Base-by-base conservation (phyloP, 257 asterid genomes). In the Ilex asprella region DNA sequence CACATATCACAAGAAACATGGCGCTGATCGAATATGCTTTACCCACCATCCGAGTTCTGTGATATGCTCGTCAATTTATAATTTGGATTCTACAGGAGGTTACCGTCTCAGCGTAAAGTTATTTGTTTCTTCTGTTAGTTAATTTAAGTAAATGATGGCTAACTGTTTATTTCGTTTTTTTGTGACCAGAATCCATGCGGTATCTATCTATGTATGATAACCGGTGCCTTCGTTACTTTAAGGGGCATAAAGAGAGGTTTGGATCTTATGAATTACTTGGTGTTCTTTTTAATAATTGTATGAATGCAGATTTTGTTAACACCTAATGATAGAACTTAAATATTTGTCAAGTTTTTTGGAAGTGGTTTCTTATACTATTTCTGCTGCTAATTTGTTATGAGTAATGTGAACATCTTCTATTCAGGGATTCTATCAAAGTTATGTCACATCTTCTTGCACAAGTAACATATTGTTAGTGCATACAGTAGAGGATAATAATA, bases 211-310 rank as follows among this genome's bases (percentile, higher is more conserved):
- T 87, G 88, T 92, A 89, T 54, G 99, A 92, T 64, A 92, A 92
- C 78, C 86, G 99, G 62, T 85, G 95, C 74, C 96, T 92, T 69
- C 96, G 99, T 61, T 89, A 85, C 79, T 92, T 89, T 63, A 86
- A 89, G 81, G 99, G 99, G 61, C 97, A 92, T 70, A 85, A 74
- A 68, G 95, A 89, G 73, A 84, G 97, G 97, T 92, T 92, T 69
- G 64, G 62, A 35, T 58, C 44, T 1, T 41, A 16, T 32, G 62
- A 59, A 43, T 67, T 63, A 14, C 60, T 64, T 39, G 30, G 21
- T 56, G 57, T 39, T 12, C 27, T 39, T 41, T 35, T 8, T 35
- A 35, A 35, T 35, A 35, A 35, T 3, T 4, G 8, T 8, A 0
- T 35, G 41, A 35, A 35, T 35, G 41, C 7, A 35, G 41, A 35